Conservation (phyloP, 352 stramenopile genomes). For the Pythium aphanidermatum region DNA sequence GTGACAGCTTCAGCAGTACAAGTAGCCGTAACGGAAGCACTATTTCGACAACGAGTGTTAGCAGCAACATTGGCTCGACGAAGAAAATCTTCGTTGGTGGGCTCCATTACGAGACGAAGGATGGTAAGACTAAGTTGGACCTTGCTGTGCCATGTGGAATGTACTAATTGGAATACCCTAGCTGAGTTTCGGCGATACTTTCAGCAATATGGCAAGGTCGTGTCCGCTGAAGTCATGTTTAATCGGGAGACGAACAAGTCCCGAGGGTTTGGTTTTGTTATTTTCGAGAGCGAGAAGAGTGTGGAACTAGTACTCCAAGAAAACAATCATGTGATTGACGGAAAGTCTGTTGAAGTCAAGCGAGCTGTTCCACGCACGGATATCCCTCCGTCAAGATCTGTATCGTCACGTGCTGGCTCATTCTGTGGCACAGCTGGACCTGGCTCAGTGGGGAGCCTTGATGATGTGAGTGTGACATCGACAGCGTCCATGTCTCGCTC, state of each 20-base stretch:
- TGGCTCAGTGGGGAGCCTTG: slow-evolving; percentile 63
- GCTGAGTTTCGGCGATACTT: slow-evolving; percentile 92
- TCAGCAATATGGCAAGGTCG: slow-evolving; percentile 89
- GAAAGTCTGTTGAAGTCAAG: slow-evolving; percentile 89
- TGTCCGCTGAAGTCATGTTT: slow-evolving; percentile 93
- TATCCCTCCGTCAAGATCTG: slow-evolving; percentile 60
- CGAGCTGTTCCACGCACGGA: slow-evolving; percentile 80
- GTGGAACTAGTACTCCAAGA: slow-evolving; percentile 86
- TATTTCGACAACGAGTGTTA: slow-evolving; percentile 48
- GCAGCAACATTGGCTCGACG: slow-evolving; percentile 60
- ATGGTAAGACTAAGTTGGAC: slow-evolving; percentile 56
- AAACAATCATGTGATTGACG: slow-evolving; percentile 88
- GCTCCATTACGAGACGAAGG: slow-evolving; percentile 92
- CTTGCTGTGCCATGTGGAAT: not conserved
- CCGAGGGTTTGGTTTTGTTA: slow-evolving; percentile 91
- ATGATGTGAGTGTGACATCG: slow-evolving; percentile 52
- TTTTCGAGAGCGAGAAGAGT: slow-evolving; percentile 87
- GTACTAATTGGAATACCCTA: slow-evolving; percentile 15
- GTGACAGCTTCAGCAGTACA: slow-evolving; percentile 48
- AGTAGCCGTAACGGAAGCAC: slow-evolving; percentile 47
- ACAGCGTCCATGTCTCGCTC: slow-evolving; percentile 45
- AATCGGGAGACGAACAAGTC: slow-evolving; percentile 94
- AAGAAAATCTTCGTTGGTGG: slow-evolving; percentile 93
- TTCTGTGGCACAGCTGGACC: slow-evolving; percentile 75
- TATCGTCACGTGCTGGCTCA: slow-evolving; percentile 65